Evolutionary conservation across 1,284 basidiomycete genomes (phyloP), one percentile per base, ranked within the genome.

Genomic region (Ganoderma lucidum): DNA sequence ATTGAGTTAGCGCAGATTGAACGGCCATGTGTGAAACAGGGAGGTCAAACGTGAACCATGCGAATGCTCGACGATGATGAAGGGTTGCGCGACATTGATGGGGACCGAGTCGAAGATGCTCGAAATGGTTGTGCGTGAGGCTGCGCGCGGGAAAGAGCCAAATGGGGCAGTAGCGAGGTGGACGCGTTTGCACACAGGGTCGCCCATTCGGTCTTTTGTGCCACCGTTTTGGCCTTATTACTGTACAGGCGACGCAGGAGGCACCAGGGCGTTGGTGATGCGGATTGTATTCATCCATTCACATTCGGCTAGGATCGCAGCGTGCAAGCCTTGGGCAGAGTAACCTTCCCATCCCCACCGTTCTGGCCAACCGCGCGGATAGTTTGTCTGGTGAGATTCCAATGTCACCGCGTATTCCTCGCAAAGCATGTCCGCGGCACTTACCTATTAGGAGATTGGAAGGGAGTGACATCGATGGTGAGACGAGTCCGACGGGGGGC

Each of bases 1-100:
- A 60, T 60, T 60, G 12, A 37, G 9, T 60, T 60, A 44, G 59
- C 59, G 59, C 56, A 59, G 56, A 59, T 59, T 19, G 56, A 8
- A 61, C 23, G 39, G 37, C 5, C 23, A 28, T 41, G 37, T 61
- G 59, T 41, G 59, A 61, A 42, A 61, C 59, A 44, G 39, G 37
- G 14, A 61, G 39, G 37, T 10, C 9, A n/a, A 42, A 41, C n/a
- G 39, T 9, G n/a, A 37, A 37, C 39, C 59, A 41, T 61, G n/a
- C 39, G 37, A 41, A 42, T 61, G 23, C 12, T 12, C 2, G 23
- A 61, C 23, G 59, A 39, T 60, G 55, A 58, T 58, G 53, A 55
- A 28, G 51, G 51, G 53, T 56, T 56, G 53, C 30, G 15, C 53
- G 23, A 55, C 28, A 15, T 55, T 61, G 56, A 59, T 59, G 56